Base-by-base conservation (phyloP, 768 basidiomycete species). In the Leccinum olivaceopallidum region DNA sequence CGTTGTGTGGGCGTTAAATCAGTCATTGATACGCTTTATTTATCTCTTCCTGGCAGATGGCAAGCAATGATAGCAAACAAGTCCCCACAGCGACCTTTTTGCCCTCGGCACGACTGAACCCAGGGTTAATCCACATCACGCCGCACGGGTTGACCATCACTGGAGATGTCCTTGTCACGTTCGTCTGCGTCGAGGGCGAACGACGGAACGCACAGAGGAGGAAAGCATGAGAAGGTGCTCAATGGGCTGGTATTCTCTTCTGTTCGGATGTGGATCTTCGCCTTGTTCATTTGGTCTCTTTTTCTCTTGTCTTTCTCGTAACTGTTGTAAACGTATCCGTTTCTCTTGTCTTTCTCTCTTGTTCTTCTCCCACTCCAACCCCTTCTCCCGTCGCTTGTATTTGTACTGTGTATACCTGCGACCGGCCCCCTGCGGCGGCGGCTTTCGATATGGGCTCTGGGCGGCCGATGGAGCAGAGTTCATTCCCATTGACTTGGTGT, bases 1-100 rank as follows among this genome's bases (percentile, higher is more conserved):
- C 2, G 6, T 13, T 51, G 2, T 2, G 10, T 26, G 36, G 1
- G 6, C 42, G 5, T 22, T 37, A 13, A 39, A 44, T 47, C 56
- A 6, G 56, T 54, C 36, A 30, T 53, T 54, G 42, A 67, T 39
- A 56, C 39, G 20, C 36, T 3, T 12, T 26, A 3, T n/a, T 6
- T 10, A 28, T 32, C 13, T 30, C 12, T n/a, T 30, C 24, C 20
- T 18, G 50, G 9, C 32, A 73, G 72, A 67, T 73, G 67, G 67
- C 69, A 2, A 75, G 74, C 63, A 72, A 73, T 60, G 72, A 73
- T 26, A 73, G 72, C 59, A 73, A 37, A 60, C 73, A 73, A 48
- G 73, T 69, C 3, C 74, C 73, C 16, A 66, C 69, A 1, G 73
- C 73, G 22, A 75, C 73, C 3, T 73, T 70, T 36, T 53, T 63